phyloP scores from a whole-genome alignment of 1,284 basidiomycete species.

The Tilletiopsis washingtonensis region DNA sequence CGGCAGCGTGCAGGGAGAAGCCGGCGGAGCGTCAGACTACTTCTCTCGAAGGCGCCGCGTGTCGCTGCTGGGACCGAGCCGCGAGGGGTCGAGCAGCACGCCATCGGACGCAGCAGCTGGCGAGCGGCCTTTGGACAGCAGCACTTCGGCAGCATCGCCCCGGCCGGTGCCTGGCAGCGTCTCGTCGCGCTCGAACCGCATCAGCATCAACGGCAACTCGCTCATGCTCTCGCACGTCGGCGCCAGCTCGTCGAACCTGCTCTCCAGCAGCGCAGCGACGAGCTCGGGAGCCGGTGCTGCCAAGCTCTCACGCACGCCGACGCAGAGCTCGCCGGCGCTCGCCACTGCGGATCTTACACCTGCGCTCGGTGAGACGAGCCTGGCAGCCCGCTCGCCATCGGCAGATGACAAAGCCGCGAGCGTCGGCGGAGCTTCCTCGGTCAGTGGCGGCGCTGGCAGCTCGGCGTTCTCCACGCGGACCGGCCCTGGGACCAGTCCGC shows the following conservation, averaged over 20 bases:
- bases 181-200: background rate
- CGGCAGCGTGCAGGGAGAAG: constrained; percentile 3
- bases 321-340: background rate
- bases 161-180: background rate
- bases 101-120: background rate
- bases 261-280: background rate
- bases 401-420: background rate
- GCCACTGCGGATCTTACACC: background rate
- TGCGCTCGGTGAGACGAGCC: too few species aligned
- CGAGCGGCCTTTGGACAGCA: background rate
- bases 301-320: too few species aligned
- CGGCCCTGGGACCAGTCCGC: too few species aligned
- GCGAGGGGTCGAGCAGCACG: background rate
- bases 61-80: background rate
- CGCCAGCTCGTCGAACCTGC: background rate
- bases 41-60: background rate
- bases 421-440: too few species aligned
- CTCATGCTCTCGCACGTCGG: background rate
- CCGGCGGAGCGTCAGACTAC: background rate
- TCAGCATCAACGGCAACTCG: background rate
- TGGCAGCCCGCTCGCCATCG: background rate
- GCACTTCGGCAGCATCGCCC: background rate
- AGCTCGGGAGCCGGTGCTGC: too few species aligned
- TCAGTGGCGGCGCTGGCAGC: too few species aligned
- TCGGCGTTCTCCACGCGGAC: too few species aligned